These are phyloP conservation scores for Halophytophthora batemanensis DNA, from an alignment of 352 stramenopile species.

Conservation along the genomic window DNA sequence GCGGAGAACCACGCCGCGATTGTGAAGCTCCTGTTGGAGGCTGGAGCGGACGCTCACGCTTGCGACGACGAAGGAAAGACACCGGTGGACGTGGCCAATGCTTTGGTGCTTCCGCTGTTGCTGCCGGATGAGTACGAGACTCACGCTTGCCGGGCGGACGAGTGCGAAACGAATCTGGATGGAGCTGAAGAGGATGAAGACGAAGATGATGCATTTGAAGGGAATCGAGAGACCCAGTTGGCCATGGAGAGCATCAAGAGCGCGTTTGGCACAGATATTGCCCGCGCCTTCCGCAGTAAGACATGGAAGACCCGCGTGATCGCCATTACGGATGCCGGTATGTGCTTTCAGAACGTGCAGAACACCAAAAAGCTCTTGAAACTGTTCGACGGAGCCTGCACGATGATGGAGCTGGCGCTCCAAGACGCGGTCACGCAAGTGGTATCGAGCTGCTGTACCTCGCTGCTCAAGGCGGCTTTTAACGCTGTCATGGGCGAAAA, in stretches of 20 bases:
- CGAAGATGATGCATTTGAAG: conserved; percentile 34
- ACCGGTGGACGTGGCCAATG: conserved; percentile 57
- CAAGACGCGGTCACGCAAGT: conserved; percentile 72
- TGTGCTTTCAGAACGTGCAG: conserved; percentile 44
- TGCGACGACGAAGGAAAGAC: conserved; percentile 58
- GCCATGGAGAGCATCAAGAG: conserved; percentile 25
- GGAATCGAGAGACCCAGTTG: conserved; percentile 13
- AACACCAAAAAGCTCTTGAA: conserved; percentile 38
- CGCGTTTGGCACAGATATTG: conserved; percentile 54
- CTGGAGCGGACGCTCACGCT: conserved; percentile 62
- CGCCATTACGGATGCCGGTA: conserved; percentile 51
- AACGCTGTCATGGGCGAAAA: conserved; percentile 48
- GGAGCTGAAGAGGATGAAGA: conserved; percentile 31
- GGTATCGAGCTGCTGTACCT: conserved; percentile 51
- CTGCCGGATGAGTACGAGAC: conserved; percentile 41
- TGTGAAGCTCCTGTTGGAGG: conserved; percentile 66
- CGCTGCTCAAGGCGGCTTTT: conserved; percentile 62
- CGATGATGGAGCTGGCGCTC: conserved; percentile 52
- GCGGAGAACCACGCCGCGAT: conserved; percentile 56
- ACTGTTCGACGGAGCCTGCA: conserved; percentile 61
- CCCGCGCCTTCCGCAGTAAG: conserved; percentile 46
- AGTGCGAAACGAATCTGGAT: conserved; percentile 14
- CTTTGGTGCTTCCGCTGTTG: conserved; percentile 41
- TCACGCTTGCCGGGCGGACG: conserved; percentile 21
- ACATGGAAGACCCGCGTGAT: conserved; percentile 56